Conservation (phyloP, 305 asterid species). For the Fraxinus sp. region DNA sequence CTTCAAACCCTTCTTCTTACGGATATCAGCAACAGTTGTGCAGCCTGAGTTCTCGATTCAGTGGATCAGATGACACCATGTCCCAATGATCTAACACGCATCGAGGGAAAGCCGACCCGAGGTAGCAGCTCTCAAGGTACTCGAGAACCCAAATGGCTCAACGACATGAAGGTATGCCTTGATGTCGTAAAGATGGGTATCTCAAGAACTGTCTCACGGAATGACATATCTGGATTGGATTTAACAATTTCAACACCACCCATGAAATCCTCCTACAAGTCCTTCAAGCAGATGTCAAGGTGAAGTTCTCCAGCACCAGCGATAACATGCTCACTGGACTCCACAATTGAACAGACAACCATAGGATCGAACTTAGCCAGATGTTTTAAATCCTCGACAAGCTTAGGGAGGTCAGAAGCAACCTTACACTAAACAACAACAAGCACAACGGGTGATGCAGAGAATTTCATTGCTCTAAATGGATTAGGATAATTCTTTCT, state of each 20-base stretch:
- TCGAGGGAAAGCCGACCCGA: background rate
- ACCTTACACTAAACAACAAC: slow-evolving; percentile 40
- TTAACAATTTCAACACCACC: slow-evolving; percentile 26
- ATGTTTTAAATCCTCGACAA: slow-evolving; percentile 51
- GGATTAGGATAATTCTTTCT: slow-evolving; percentile 49
- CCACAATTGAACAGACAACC: background rate
- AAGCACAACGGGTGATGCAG: slow-evolving; percentile 53
- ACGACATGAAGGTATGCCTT: background rate
- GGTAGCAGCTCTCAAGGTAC: background rate
- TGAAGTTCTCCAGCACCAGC: background rate
- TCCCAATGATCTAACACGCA: background rate
- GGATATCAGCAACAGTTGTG: background rate
- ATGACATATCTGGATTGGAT: background rate
- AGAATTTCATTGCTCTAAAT: slow-evolving; percentile 48
- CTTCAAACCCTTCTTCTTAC: background rate
- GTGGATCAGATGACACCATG: background rate
- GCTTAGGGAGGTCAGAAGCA: slow-evolving; percentile 54
- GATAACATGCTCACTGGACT: background rate
- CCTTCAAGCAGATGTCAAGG: slow-evolving; percentile 19
- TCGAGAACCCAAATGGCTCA: background rate
- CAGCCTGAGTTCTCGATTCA: background rate
- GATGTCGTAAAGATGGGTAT: background rate
- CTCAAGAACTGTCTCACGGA: background rate
- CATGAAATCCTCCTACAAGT: slow-evolving; percentile 30
- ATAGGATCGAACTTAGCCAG: slow-evolving; percentile 28